Evolutionary conservation across 371 early-diverging fungal species (phyloP).

Genomic region (Zancudomyces culisetae): DNA sequence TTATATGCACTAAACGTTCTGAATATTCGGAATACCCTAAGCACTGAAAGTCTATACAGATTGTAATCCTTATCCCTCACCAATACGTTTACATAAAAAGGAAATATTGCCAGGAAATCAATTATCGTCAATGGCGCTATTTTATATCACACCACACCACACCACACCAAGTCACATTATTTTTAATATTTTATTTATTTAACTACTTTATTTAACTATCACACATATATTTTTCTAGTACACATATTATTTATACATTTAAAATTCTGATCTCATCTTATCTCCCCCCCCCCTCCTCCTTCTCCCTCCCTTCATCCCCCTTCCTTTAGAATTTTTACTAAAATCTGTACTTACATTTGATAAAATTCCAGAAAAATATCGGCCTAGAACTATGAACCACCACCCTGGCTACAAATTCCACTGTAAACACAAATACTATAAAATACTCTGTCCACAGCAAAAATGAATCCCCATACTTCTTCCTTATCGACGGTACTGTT

Average conservation of each 20-base stretch:
- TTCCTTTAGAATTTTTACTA: background rate
- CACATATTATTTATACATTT: background rate
- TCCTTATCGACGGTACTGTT: slow-evolving; percentile 56
- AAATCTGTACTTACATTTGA: background rate
- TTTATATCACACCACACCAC: no score
- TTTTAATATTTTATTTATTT: no score
- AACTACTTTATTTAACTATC: no score
- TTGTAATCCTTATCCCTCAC: slow-evolving; percentile 47
- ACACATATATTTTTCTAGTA: background rate
- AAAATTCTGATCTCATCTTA: background rate
- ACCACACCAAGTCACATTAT: no score
- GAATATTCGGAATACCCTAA: slow-evolving; percentile 57
- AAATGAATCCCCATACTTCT: slow-evolving; percentile 25
- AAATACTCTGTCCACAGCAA: slow-evolving; percentile 43
- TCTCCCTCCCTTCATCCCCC: background rate
- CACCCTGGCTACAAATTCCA: slow-evolving; percentile 50
- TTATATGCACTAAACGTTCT: slow-evolving; percentile 68
- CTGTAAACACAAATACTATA: slow-evolving; percentile 57
- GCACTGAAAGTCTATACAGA: slow-evolving; percentile 65
- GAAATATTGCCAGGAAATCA: slow-evolving; percentile 61
- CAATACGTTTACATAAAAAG: slow-evolving; percentile 57
- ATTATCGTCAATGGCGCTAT: slow-evolving; percentile 37
- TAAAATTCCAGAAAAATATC: background rate
- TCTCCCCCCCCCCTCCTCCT: background rate
- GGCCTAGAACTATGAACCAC: slow-evolving; percentile 28